Evolutionary conservation across 805 yeast species (phyloP).

Genomic region (Lipomyces sp.): DNA sequence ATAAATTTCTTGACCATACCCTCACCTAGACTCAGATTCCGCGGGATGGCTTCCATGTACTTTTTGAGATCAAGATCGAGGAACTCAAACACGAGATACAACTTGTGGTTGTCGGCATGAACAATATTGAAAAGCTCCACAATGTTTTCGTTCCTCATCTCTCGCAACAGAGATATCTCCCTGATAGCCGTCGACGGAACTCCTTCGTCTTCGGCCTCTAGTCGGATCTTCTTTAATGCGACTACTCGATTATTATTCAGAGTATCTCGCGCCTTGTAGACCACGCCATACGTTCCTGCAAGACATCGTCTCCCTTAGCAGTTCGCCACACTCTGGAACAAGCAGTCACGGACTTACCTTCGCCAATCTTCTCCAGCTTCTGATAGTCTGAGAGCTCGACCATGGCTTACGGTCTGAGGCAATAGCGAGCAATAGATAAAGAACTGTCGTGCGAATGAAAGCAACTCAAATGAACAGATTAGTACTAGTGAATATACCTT

Average conservation of each 20-base stretch:
- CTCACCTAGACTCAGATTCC: slow-evolving; percentile 83
- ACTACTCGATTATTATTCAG: slow-evolving; percentile 90
- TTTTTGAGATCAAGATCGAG: slow-evolving; percentile 92
- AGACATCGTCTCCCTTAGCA: too few species aligned
- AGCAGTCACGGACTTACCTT: slow-evolving; percentile 51
- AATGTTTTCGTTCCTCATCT: slow-evolving; percentile 88
- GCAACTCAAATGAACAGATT: too few species aligned
- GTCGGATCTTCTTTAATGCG: slow-evolving; percentile 89
- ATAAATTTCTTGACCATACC: slow-evolving; percentile 89
- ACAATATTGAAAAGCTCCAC: slow-evolving; percentile 90
- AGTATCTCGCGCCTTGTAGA: slow-evolving; percentile 89
- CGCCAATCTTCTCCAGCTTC: slow-evolving; percentile 94
- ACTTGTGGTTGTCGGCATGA: slow-evolving; percentile 88
- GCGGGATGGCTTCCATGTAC: slow-evolving; percentile 94
- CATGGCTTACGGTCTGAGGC: slow-evolving; percentile 46
- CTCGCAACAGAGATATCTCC: slow-evolving; percentile 91
- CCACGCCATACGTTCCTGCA: slow-evolving; percentile 90
- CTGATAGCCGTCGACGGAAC: slow-evolving; percentile 98
- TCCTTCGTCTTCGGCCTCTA: slow-evolving; percentile 97
- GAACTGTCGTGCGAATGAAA: too few species aligned
- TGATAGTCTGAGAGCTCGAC: slow-evolving; percentile 89
- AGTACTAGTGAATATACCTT: too few species aligned
- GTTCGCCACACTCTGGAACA: not conserved
- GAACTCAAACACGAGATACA: slow-evolving; percentile 89
- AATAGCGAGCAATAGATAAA: too few species aligned